These are phyloP conservation scores for Xylaria sp. DNA, from an alignment of 2,329 filamentous ascomycete genomes.

Conservation along the genomic window DNA sequence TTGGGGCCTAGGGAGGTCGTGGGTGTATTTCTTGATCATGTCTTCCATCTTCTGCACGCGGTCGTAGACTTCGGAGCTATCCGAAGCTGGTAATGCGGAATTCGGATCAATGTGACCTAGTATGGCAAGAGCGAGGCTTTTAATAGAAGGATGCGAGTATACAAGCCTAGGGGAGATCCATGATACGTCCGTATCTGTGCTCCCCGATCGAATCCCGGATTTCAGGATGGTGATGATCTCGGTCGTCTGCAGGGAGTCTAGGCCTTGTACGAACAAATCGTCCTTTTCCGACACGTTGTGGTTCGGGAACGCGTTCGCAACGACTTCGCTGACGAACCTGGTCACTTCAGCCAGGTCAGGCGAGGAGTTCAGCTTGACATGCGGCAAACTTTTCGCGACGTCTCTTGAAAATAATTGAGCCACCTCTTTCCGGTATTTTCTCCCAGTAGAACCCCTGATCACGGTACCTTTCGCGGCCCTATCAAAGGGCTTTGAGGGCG, in stretches of 20 bases:
- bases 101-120: neutral
- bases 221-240: slow-evolving; percentile 19
- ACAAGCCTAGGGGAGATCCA: slow-evolving; percentile 11
- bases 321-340: slow-evolving; percentile 8
- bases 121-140: slow-evolving; percentile 7
- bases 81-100: neutral
- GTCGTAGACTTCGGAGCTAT: neutral
- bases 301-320: slow-evolving; percentile 9
- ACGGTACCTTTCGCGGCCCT: slow-evolving; percentile 13
- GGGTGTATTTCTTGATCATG: slow-evolving; percentile 11
- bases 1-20: neutral
- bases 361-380: neutral
- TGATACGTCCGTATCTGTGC: neutral
- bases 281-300: slow-evolving; percentile 1
- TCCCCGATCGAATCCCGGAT: slow-evolving; percentile 9
- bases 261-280: slow-evolving; percentile 21
- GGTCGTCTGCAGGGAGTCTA: slow-evolving; percentile 22
- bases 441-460: slow-evolving; percentile 3
- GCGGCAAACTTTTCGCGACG: neutral
- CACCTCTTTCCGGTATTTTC: slow-evolving; percentile 7
- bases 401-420: slow-evolving; percentile 2
- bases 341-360: neutral
- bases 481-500: slow-evolving; percentile 6
- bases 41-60: slow-evolving; percentile 1
- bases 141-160: slow-evolving; percentile 22